These are phyloP conservation scores for Nakaseomyces delphensis DNA, from an alignment of 1,139 yeast species.

Conservation along the genomic window DNA sequence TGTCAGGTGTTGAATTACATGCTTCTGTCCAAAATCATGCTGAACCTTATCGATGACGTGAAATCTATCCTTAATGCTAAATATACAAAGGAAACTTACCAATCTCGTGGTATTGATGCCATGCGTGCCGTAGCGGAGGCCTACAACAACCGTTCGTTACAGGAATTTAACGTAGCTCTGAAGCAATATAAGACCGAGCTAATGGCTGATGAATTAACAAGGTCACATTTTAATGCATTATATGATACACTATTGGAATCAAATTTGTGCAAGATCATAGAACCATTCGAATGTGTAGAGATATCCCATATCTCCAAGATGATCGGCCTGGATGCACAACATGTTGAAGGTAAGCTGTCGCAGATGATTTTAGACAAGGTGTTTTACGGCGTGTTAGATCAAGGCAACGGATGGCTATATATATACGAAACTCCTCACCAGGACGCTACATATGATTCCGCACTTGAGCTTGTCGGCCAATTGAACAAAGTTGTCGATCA, in stretches of 20 bases:
- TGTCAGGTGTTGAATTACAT: constrained; percentile 80
- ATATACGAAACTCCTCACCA: constrained; percentile 82
- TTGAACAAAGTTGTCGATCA: constrained; percentile 85
- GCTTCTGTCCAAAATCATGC: constrained; percentile 88
- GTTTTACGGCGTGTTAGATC: constrained; percentile 92
- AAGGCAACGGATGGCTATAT: constrained; percentile 96
- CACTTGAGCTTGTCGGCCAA: constrained; percentile 77
- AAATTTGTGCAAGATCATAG: constrained; percentile 86
- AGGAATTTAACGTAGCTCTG: constrained; percentile 80
- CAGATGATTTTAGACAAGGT: constrained; percentile 96
- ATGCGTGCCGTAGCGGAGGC: constrained; percentile 92
- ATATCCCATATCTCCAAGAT: constrained; percentile 78
- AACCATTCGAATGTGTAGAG: constrained; percentile 93
- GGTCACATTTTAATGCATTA: constrained; percentile 85
- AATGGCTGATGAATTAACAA: constrained; percentile 77
- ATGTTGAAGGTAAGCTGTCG: constrained; percentile 87
- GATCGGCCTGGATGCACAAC: constrained; percentile 79
- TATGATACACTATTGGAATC: constrained; percentile 91
- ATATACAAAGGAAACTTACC: constrained; percentile 63
- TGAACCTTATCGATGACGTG: constrained; percentile 78
- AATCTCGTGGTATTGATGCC: constrained; percentile 71
- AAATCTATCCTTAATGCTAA: constrained; percentile 69
- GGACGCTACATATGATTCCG: constrained; percentile 84
- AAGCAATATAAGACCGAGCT: constrained; percentile 65
- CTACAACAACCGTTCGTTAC: constrained; percentile 78